Base-by-base conservation (phyloP, 2,329 filamentous ascomycete genomes). In the Exophiala calicioides region DNA sequence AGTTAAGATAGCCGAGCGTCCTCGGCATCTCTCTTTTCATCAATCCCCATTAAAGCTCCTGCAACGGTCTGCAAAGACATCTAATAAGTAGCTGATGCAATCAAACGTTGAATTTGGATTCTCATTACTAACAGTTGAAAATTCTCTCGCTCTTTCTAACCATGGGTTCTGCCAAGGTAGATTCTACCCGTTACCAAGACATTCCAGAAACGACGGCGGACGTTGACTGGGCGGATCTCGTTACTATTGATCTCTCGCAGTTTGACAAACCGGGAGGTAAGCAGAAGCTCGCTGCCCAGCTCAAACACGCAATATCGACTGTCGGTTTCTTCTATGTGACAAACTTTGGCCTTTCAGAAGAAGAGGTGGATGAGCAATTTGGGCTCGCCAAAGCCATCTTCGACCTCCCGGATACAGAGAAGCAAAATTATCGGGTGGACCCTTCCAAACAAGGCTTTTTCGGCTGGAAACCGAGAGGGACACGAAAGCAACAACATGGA, bases 311-410 rank as follows among this genome's bases (percentile, higher is more conserved):
- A n/a, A 44, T 29, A 19, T 44, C 32, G 5, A 27, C 41, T 15
- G 31, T 36, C 31, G 60, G 61, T 0, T 79, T 83, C 67, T 83
- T 83, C 66, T 82, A 82, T 54, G 73, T 83, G 21, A 76, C 72
- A 47, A 80, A 81, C 62, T 80, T 77, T 51, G 79, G 79, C n/a
- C 66, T 84, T 1, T 68, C 65, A 0, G 76, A 81, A 57, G 76
- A 78, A 29, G 66, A 80, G 60, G 71, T 84, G 2, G 74, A 83
- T 53, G 65, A 68, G 0, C 80, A 84, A 55, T 84, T 80, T 55
- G 76, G 78, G 6, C 73, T 84, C 3, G 79, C 73, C 2, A 76
- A 77, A 49, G 66, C 74, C 20, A 71, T 83, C 52, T 81, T 81
- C 59, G 60, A 74, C 9, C 65, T 83, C 0, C 68, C 79, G 0